phyloP scores from a whole-genome alignment of 306 rosid genomes.

The Rosa persica region DNA sequence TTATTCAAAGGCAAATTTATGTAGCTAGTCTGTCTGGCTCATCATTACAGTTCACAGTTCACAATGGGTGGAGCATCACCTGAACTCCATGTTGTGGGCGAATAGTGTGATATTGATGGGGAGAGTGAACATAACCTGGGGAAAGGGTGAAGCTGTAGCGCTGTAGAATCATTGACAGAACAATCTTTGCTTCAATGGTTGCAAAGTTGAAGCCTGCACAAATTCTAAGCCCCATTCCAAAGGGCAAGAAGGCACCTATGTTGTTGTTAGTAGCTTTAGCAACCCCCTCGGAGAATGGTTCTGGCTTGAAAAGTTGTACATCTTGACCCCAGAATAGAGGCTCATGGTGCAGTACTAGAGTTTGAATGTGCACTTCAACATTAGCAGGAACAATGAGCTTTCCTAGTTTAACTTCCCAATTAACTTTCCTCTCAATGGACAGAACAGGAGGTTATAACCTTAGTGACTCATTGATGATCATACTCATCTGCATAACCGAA shows the following conservation, averaged over 20 bases:
- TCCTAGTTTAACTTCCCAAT: conserved; percentile 24
- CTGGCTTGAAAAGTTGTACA: conserved; percentile 30
- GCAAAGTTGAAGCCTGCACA: conserved; percentile 35
- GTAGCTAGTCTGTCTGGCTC: background rate
- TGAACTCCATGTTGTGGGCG: conserved; percentile 27
- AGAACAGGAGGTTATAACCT: conserved; percentile 27
- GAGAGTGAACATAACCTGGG: conserved; percentile 13
- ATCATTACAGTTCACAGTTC: background rate
- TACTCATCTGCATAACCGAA: conserved; percentile 18
- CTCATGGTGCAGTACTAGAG: conserved; percentile 24
- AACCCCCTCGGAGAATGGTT: conserved; percentile 28
- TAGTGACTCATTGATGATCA: conserved; percentile 27
- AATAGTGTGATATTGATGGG: conserved; percentile 2
- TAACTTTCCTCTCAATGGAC: background rate
- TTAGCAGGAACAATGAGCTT: conserved; percentile 20
- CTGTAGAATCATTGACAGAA: conserved; percentile 30
- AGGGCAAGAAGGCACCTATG: conserved; percentile 21
- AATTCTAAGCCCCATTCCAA: conserved; percentile 25
- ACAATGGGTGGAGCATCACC: conserved; percentile 9
- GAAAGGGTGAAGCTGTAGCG: conserved; percentile 26
- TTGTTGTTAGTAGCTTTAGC: conserved; percentile 22
- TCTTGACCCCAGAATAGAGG: conserved; percentile 32
- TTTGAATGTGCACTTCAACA: conserved; percentile 2
- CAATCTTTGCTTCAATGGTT: conserved; percentile 18
- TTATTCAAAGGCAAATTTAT: background rate